These are phyloP conservation scores for Phylloporus arenicola DNA, from an alignment of 768 basidiomycete genomes.

Conservation along the genomic window DNA sequence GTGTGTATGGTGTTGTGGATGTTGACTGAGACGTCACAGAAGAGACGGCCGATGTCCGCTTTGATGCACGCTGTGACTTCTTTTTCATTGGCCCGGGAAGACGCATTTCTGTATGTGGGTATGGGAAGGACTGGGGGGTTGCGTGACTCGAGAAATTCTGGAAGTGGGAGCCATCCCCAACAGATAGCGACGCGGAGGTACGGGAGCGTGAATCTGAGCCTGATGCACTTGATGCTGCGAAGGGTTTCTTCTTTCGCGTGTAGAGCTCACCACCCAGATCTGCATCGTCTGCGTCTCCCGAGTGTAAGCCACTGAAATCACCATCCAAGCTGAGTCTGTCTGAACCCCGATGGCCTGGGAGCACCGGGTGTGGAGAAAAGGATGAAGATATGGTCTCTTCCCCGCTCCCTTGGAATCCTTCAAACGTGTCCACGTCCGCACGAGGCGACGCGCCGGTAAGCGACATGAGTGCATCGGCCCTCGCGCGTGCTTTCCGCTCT, in stretches of 20 bases:
- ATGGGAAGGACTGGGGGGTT: slow-evolving; percentile 23
- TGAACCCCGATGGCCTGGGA: slow-evolving; percentile 6
- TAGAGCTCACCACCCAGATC: slow-evolving; percentile 60
- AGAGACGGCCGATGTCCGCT: slow-evolving; percentile 34
- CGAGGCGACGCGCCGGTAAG: slow-evolving; percentile 26
- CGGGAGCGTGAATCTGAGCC: slow-evolving; percentile 58
- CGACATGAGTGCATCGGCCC: slow-evolving; percentile 28
- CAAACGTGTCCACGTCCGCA: slow-evolving; percentile 41
- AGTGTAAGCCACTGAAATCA: slow-evolving; percentile 5
- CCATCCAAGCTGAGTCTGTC: slow-evolving; percentile 1
- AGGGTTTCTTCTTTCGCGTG: slow-evolving; percentile 32
- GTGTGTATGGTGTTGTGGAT: slow-evolving; percentile 38
- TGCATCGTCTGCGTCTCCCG: slow-evolving; percentile 43
- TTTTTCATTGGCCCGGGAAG: slow-evolving; percentile 15
- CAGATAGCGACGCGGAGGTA: slow-evolving; percentile 48
- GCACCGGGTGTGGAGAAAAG: neutral
- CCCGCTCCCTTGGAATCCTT: slow-evolving; percentile 62
- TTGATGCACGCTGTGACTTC: slow-evolving; percentile 20
- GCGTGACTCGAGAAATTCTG: slow-evolving; percentile 23
- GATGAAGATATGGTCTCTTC: neutral
- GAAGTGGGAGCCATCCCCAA: slow-evolving; percentile 15
- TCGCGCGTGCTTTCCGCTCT: slow-evolving; percentile 42
- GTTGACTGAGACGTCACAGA: slow-evolving; percentile 44
- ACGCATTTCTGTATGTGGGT: slow-evolving; percentile 27
- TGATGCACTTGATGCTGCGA: slow-evolving; percentile 32